Conservation (phyloP, 768 basidiomycete genomes). For the Hypholoma fasciculare region DNA sequence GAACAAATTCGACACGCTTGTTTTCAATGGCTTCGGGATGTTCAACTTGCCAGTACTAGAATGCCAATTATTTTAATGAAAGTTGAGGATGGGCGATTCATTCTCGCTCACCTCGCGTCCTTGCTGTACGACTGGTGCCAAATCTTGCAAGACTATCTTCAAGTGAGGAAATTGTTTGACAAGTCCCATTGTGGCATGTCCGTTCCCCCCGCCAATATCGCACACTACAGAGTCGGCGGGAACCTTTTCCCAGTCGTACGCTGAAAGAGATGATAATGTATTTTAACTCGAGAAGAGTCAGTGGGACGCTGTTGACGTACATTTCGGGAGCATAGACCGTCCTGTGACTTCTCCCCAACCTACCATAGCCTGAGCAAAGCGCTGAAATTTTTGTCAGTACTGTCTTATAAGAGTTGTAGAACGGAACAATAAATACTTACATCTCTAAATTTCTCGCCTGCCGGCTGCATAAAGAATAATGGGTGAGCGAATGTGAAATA, state of each 20-base stretch:
- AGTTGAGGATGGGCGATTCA: too few relatives aligned
- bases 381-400: not conserved
- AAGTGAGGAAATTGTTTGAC: conserved; percentile 33
- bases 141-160: conserved; percentile 38
- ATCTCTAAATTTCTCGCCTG: too few relatives aligned
- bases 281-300: not conserved
- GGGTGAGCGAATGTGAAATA: too few relatives aligned
- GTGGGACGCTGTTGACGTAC: not conserved
- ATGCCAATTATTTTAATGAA: too few relatives aligned
- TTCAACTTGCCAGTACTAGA: too few relatives aligned
- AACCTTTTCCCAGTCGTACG: conserved; percentile 33
- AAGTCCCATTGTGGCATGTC: conserved; percentile 32
- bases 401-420: too few relatives aligned
- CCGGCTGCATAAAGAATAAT: too few relatives aligned
- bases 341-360: conserved; percentile 28
- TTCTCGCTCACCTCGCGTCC: conserved; percentile 4
- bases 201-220: conserved; percentile 35
- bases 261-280: conserved; percentile 14
- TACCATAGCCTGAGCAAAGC: conserved; percentile 30
- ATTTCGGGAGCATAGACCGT: conserved; percentile 5
- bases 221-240: conserved; percentile 28
- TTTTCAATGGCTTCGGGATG: too few relatives aligned
- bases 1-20: not conserved
- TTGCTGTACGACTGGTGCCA: conserved; percentile 27
- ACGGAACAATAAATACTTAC: too few relatives aligned